These are phyloP conservation scores for Boletus edulis DNA, from an alignment of 768 basidiomycete species.

Conservation along the genomic window DNA sequence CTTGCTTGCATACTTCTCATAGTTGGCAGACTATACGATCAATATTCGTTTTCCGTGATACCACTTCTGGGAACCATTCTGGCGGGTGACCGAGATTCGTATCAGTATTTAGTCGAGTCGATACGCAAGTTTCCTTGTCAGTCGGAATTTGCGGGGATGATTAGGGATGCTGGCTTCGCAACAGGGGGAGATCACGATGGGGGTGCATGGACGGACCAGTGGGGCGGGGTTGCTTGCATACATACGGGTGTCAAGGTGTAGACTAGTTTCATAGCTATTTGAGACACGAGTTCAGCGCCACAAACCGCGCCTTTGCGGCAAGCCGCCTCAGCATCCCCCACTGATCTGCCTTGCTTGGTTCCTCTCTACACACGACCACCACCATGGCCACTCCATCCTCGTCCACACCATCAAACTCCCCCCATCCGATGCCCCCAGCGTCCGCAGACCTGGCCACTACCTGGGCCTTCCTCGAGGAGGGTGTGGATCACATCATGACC, in stretches of 20 bases:
- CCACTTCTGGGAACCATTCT: slow-evolving; percentile 94
- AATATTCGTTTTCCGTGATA: slow-evolving; percentile 95
- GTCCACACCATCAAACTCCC: slow-evolving; percentile 26
- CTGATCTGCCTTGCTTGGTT: slow-evolving; percentile 10
- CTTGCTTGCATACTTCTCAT: slow-evolving; percentile 3
- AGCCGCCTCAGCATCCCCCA: slow-evolving; percentile 5
- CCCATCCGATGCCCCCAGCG: slow-evolving; percentile 60
- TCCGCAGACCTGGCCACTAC: slow-evolving; percentile 77
- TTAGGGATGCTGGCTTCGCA: slow-evolving; percentile 78
- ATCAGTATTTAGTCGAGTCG: slow-evolving; percentile 97
- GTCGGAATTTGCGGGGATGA: slow-evolving; percentile 85
- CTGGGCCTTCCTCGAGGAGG: slow-evolving; percentile 85
- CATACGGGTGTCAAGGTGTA: slow-evolving; percentile 74
- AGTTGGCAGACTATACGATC: slow-evolving; percentile 74
- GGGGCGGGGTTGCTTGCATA: slow-evolving; percentile 85
- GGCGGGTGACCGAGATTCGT: slow-evolving; percentile 91
- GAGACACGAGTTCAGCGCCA: slow-evolving; percentile 23
- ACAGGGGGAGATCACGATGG: slow-evolving; percentile 72
- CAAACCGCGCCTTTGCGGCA: slow-evolving; percentile 26
- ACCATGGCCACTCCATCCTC: slow-evolving; percentile 34
- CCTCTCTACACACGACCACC: slow-evolving; percentile 28
- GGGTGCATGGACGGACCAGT: slow-evolving; percentile 82
- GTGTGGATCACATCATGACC: slow-evolving; percentile 89
- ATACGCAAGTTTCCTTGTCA: slow-evolving; percentile 93
- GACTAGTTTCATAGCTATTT: background rate